A percentile compares a stretch with the other conserved stretches of the same genome.
These are phyloP conservation scores for Drechmeria coniospora DNA, from an alignment of 2,329 filamentous ascomycete genomes.

Conservation along the genomic window DNA sequence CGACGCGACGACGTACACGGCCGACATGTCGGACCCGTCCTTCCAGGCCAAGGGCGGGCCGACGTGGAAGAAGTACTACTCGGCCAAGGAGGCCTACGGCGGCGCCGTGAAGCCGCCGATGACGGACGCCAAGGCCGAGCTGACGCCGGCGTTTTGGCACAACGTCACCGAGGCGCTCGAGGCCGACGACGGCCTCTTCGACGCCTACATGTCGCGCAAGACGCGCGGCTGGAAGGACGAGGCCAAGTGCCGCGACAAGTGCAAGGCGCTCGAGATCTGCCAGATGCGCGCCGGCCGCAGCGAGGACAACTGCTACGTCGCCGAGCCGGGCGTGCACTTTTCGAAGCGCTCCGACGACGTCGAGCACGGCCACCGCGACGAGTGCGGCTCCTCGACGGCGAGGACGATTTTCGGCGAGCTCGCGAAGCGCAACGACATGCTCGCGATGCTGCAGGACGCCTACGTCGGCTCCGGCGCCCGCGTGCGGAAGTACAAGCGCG, in stretches of 20 bases:
- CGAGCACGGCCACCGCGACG: slow-evolving; percentile 3
- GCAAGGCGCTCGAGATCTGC: slow-evolving; percentile 31
- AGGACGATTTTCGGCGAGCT: slow-evolving; percentile 10
- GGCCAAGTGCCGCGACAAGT: slow-evolving; percentile 22
- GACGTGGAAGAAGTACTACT: slow-evolving; percentile 37
- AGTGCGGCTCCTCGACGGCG: slow-evolving; percentile 13
- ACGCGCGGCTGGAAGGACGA: slow-evolving; percentile 26
- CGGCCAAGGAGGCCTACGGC: slow-evolving; percentile 36
- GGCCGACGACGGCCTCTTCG: slow-evolving; percentile 24
- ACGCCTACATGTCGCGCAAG: slow-evolving; percentile 28
- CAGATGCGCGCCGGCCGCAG: slow-evolving; percentile 31
- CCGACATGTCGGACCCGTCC: slow-evolving; percentile 27
- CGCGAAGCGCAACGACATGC: slow-evolving; percentile 7
- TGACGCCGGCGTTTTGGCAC: slow-evolving; percentile 43
- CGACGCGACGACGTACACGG: slow-evolving; percentile 37
- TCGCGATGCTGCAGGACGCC: slow-evolving; percentile 11
- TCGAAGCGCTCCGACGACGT: slow-evolving; percentile 10
- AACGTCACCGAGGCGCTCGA: slow-evolving; percentile 34
- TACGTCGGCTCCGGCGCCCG: too few species aligned
- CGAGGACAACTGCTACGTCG: slow-evolving; percentile 32
- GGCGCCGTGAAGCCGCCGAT: slow-evolving; percentile 24
- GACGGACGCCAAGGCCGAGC: slow-evolving; percentile 19
- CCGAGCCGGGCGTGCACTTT: slow-evolving; percentile 16
- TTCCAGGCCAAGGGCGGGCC: slow-evolving; percentile 25
- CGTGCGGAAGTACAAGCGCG: too few species aligned